Conservation (phyloP, 129 eudicot species). For the Deinandra increscens region DNA sequence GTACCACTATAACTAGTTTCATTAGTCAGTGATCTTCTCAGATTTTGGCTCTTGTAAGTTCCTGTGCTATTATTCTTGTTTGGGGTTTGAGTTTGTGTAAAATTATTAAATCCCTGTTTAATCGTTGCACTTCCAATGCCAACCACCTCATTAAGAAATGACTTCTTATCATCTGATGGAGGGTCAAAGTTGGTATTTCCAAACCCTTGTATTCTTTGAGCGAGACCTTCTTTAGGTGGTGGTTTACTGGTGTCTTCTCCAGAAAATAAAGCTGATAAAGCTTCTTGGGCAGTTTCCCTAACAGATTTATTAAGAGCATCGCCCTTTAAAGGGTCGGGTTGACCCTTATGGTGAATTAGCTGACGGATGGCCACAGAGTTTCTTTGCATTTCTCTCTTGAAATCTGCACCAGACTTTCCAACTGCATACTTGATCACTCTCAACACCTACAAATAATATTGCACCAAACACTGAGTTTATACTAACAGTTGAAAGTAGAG, state of each 20-base stretch:
- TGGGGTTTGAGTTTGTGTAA: conserved; percentile 51
- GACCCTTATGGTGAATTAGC: conserved; percentile 82
- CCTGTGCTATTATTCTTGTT: conserved; percentile 63
- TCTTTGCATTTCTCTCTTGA: conserved; percentile 93
- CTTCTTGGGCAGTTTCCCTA: conserved; percentile 89
- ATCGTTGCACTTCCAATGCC: conserved; percentile 76
- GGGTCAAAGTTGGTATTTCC: conserved; percentile 72
- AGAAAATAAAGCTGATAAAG: conserved; percentile 80
- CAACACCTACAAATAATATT: conserved; percentile 53
- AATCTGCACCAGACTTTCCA: conserved; percentile 93
- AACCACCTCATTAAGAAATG: conserved; percentile 76
- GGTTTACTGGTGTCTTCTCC: conserved; percentile 72
- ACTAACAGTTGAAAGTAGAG: neutral
- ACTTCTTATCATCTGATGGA: conserved; percentile 69
- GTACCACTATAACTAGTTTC: conserved; percentile 51
- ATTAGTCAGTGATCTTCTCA: conserved; percentile 67
- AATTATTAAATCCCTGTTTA: conserved; percentile 63
- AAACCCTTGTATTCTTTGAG: conserved; percentile 77
- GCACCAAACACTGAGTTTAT: neutral
- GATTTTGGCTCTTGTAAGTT: conserved; percentile 66
- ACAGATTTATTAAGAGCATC: conserved; percentile 90
- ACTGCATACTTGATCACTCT: conserved; percentile 91
- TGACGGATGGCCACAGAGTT: conserved; percentile 85
- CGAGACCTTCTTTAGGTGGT: conserved; percentile 62
- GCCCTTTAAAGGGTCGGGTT: conserved; percentile 82